Percentiles rank a stretch among this genome's conserved stretches.
phyloP scores from a whole-genome alignment of 2,329 filamentous ascomycete species.

The Colletotrichum sp. region DNA sequence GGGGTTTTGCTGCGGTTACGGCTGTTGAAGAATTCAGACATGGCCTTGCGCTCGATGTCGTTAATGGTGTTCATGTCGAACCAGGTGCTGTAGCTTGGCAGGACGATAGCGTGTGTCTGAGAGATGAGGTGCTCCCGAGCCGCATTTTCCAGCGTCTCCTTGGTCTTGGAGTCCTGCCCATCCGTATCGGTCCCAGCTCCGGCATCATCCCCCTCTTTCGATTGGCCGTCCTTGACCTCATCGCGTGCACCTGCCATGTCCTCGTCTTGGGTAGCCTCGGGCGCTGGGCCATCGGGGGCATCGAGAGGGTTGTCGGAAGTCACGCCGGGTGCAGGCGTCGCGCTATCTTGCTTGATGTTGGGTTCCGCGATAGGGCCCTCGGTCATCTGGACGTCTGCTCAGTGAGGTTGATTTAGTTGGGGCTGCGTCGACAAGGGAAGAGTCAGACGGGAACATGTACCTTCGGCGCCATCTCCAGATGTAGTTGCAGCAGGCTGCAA shows the following conservation, averaged over 20 bases:
- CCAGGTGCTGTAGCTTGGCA: conserved; percentile 98
- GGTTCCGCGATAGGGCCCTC: conserved; percentile 53
- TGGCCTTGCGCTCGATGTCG: conserved; percentile 88
- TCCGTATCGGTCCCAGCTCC: conserved; percentile 50
- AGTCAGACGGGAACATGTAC: conserved; percentile 13
- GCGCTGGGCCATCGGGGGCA: conserved; percentile 67
- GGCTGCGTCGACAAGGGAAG: not conserved
- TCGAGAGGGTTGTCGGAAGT: conserved; percentile 69
- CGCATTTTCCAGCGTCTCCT: conserved; percentile 81
- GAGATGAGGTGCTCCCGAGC: conserved; percentile 91
- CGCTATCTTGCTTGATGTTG: conserved; percentile 65
- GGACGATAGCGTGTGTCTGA: conserved; percentile 93
- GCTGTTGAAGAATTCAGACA: conserved; percentile 98
- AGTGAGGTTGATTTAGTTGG: not conserved
- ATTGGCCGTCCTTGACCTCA: conserved; percentile 48
- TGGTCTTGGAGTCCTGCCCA: conserved; percentile 69
- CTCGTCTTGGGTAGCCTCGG: conserved; percentile 74
- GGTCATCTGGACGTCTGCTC: conserved; percentile 68
- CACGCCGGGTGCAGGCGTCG: conserved; percentile 60
- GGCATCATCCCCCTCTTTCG: conserved; percentile 48
- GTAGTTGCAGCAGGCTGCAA: conserved; percentile 35
- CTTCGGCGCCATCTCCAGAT: conserved; percentile 7
- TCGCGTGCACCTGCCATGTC: conserved; percentile 76
- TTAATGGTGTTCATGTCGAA: conserved; percentile 97
- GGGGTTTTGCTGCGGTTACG: conserved; percentile 98